Evolutionary conservation across 306 rosid genomes (phyloP).

Genomic region (Cicer bijugum): DNA sequence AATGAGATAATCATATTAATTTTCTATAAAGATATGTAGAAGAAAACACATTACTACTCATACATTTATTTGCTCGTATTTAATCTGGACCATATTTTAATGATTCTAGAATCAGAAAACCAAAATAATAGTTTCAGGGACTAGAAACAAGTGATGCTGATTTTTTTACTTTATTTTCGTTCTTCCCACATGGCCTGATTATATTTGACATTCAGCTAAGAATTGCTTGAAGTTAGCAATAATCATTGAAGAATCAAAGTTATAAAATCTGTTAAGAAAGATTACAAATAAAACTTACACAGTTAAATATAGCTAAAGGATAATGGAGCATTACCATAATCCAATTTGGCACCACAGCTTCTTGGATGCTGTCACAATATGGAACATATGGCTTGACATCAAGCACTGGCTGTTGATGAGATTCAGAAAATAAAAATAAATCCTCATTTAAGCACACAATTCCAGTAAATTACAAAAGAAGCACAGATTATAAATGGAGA

Average conservation of each 20-base stretch:
- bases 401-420: conserved; percentile 77
- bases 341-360: conserved; percentile 85
- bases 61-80: conserved; percentile 24
- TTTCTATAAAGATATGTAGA: not conserved
- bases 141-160: conserved; percentile 14
- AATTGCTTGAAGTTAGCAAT: conserved; percentile 12
- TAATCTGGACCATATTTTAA: conserved; percentile 14
- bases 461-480: conserved; percentile 22
- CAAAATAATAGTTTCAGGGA: conserved; percentile 34
- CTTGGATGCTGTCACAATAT: conserved; percentile 72
- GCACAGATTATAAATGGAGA: conserved; percentile 45
- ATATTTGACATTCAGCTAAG: conserved; percentile 21
- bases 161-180: conserved; percentile 13
- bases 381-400: conserved; percentile 95
- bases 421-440: conserved; percentile 41
- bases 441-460: not conserved
- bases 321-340: conserved; percentile 58
- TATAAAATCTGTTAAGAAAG: conserved; percentile 3
- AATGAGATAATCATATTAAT: conserved; percentile 27
- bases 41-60: conserved; percentile 20
- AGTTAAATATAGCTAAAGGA: conserved; percentile 37
- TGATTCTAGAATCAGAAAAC: conserved; percentile 29
- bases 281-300: not conserved
- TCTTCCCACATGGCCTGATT: conserved; percentile 28
- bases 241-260: conserved; percentile 23